phyloP scores from a whole-genome alignment of 495 filamentous ascomycete species.

The Aspergillus affinis region DNA sequence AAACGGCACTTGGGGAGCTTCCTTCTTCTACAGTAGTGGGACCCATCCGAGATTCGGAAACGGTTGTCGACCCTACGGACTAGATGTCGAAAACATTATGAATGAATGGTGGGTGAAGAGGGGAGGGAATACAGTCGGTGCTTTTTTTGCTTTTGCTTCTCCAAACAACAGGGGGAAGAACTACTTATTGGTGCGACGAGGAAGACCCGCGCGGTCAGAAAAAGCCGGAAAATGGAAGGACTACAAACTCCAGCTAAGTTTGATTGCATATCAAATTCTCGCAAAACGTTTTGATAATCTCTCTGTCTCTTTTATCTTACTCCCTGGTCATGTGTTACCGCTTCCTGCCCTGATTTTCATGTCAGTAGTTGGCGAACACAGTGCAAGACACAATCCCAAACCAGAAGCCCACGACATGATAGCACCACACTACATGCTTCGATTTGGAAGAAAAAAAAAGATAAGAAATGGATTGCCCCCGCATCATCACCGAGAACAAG shows the following conservation, averaged over 20 bases:
- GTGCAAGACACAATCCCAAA: not conserved
- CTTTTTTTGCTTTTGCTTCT: slow-evolving; percentile 4
- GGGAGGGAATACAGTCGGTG: not conserved
- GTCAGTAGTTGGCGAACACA: slow-evolving; percentile 37
- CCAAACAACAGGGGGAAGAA: not conserved
- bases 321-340: slow-evolving; percentile 20
- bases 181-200: not conserved
- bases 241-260: slow-evolving; percentile 46
- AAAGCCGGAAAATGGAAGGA: slow-evolving; percentile 4
- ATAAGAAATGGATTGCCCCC: not conserved
- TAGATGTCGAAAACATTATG: slow-evolving; percentile 15
- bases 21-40: slow-evolving; percentile 38
- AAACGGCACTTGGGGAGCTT: slow-evolving; percentile 39
- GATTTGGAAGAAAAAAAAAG: not conserved
- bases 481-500: slow-evolving; percentile 1
- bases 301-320: slow-evolving; percentile 23
- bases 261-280: slow-evolving; percentile 40
- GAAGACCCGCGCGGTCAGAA: slow-evolving; percentile 11
- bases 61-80: slow-evolving; percentile 37
- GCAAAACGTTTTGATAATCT: slow-evolving; percentile 25
- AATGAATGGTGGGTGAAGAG: slow-evolving; percentile 4
- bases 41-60: slow-evolving; percentile 35
- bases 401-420: not conserved
- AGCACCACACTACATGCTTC: not conserved
- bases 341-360: slow-evolving; percentile 33